Conservation (phyloP, 192 early-diverging fungal genomes). For the Linnemannia exigua region DNA sequence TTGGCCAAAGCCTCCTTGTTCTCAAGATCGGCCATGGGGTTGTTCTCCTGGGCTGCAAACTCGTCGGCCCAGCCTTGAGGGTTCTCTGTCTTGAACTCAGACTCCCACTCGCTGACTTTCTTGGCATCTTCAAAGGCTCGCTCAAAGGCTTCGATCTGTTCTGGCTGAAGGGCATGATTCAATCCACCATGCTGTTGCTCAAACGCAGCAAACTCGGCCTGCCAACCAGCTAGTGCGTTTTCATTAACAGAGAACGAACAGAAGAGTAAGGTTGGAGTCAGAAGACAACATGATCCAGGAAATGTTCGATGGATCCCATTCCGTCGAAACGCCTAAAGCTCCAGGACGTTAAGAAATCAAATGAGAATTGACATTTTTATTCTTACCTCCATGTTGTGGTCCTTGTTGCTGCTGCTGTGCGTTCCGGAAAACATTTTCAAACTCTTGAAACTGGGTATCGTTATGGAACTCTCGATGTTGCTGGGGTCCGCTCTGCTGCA, state of each 20-base stretch:
- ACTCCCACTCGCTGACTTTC: conserved; percentile 69
- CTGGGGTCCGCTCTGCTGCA: conserved; percentile 44
- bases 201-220: conserved; percentile 73
- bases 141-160: conserved; percentile 79
- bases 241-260: background rate
- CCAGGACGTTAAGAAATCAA: background rate
- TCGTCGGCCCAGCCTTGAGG: conserved; percentile 67
- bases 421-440: conserved; percentile 58
- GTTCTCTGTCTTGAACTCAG: conserved; percentile 70
- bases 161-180: conserved; percentile 52
- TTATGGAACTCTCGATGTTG: conserved; percentile 53
- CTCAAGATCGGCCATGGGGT: conserved; percentile 44
- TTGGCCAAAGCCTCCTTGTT: conserved; percentile 80
- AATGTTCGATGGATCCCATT: background rate
- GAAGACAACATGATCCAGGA: conserved; percentile 60
- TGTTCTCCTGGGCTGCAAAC: conserved; percentile 66
- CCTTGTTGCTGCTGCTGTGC: conserved; percentile 59
- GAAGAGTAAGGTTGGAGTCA: conserved; percentile 40
- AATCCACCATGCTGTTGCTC: conserved; percentile 67
- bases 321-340: background rate
- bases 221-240: conserved; percentile 26
- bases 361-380: background rate
- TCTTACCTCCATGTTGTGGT: conserved; percentile 51
- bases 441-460: conserved; percentile 59
- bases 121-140: conserved; percentile 75